Base-by-base conservation (phyloP, 768 basidiomycete genomes). In the Hebeloma cylindrosporum region DNA sequence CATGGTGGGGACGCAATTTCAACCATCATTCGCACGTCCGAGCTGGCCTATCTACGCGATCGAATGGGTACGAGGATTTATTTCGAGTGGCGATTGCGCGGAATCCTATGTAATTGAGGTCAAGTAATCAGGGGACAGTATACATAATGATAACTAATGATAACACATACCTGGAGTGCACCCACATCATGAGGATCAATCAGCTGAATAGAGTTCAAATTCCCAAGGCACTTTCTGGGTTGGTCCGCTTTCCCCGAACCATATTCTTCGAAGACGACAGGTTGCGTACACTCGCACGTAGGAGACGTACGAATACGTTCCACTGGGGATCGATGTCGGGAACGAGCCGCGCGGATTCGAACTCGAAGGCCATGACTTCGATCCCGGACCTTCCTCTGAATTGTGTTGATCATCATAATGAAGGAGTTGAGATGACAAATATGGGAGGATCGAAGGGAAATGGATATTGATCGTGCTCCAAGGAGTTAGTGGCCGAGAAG, bases 281-380 rank as follows among this genome's bases (percentile, higher is more conserved):
- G 77, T 87, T 16, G 87, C 86, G 59, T 88, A 84, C 33, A 91
- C 75, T 60, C 82, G 85, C 53, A 90, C 69, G 55, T 80, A 85
- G n/a, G 79, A 74, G 34, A 84, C 71, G 68, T 85, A 79, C 0
- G 83, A 79, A 59, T 80, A 86, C 35, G 65, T 65, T 36, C 79
- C 79, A 48, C 64, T 68, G 16, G 87, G 86, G 56, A 61, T 37
- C 27, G 45, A 20, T 22, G 32, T 31, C 29, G 35, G 29, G 40
- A n/a, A 28, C 14, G 30, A 27, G 39, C 40, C 52, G 40, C 39
- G 52, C 44, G 48, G 52, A 26, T 35, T 54, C 47, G 48, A 37
- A 48, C 36, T 58, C 53, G 33, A 40, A 28, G 20, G 10, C 40
- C 34, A 36, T 23, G 18, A 59, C 51, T 45, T 48, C 8, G 33